A percentile compares a stretch with the other conserved stretches of the same genome.
These are phyloP conservation scores for Mycena haematopus DNA, from an alignment of 768 basidiomycete species.

Conservation along the genomic window DNA sequence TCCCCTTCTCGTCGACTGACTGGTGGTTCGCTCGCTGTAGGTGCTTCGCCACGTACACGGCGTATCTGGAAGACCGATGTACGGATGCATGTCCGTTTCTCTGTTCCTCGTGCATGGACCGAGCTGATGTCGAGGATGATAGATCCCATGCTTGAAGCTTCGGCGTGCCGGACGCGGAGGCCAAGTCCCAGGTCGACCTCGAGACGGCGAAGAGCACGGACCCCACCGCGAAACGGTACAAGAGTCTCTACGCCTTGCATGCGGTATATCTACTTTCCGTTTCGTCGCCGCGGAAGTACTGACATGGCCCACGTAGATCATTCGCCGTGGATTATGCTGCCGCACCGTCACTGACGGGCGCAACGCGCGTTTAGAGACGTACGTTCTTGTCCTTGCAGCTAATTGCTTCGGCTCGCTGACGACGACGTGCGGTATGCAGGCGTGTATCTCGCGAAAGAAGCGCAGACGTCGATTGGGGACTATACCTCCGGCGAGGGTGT, in stretches of 20 bases:
- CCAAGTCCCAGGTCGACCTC: constrained; percentile 61
- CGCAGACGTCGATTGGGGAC: constrained; percentile 47
- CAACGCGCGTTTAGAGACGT: constrained; percentile 69
- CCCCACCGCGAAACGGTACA: constrained; percentile 51
- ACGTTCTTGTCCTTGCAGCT: constrained; percentile 18
- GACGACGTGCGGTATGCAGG: constrained; percentile 53
- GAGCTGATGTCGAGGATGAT: no score
- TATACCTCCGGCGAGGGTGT: constrained; percentile 45
- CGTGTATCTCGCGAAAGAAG: constrained; percentile 73
- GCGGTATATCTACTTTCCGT: constrained; percentile 51
- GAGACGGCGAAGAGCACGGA: constrained; percentile 43
- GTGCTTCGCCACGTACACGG: constrained; percentile 75
- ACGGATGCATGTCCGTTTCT: constrained; percentile 44
- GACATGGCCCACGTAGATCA: constrained; percentile 54
- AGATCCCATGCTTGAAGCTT: constrained; percentile 45
- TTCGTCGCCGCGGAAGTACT: neutral
- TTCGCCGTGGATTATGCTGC: constrained; percentile 75
- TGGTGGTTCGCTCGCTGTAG: no score
- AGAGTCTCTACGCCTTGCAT: constrained; percentile 67
- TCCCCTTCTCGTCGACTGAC: no score
- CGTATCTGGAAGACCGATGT: constrained; percentile 67
- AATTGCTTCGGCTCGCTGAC: no score
- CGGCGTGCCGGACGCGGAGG: constrained; percentile 75
- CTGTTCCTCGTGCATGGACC: no score
- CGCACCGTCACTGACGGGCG: constrained; percentile 59